Percentiles rank a stretch among this genome's conserved stretches.
Conservation (phyloP, 2,329 filamentous ascomycete species). For the Paraphaeosphaeria sporulosa region DNA sequence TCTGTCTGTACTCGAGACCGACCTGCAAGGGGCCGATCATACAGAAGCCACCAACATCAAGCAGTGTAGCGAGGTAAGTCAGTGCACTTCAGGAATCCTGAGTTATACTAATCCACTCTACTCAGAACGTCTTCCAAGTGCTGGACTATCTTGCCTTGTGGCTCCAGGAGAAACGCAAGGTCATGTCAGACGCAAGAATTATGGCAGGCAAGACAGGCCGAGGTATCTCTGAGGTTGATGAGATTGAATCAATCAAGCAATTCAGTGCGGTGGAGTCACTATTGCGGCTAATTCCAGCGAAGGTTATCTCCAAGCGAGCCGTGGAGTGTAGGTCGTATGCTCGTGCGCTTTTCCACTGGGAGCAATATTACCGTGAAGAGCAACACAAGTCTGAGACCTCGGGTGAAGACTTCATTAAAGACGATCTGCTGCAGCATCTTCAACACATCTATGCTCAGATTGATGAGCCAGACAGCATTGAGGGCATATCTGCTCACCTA, state of each 20-base stretch:
- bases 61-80: constrained; percentile 81
- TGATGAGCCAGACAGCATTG: constrained; percentile 94
- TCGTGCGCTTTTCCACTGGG: constrained; percentile 90
- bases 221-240: constrained; percentile 57
- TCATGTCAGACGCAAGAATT: constrained; percentile 48
- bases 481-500: constrained; percentile 89
- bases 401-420: constrained; percentile 60
- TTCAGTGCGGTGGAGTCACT: constrained; percentile 75
- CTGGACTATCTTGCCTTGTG: constrained; percentile 92
- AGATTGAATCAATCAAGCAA: constrained; percentile 60
- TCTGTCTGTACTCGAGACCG: constrained; percentile 73
- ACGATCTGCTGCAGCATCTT: constrained; percentile 76
- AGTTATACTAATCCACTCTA: constrained; percentile 27
- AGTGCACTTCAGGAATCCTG: neutral
- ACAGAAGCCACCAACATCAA: constrained; percentile 77
- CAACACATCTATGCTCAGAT: constrained; percentile 97
- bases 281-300: constrained; percentile 72
- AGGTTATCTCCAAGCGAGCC: constrained; percentile 80
- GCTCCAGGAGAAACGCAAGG: constrained; percentile 78
- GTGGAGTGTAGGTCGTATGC: constrained; percentile 95
- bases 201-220: constrained; percentile 55
- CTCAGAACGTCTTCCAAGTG: constrained; percentile 83
- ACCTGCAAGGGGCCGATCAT: constrained; percentile 61
- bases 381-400: constrained; percentile 54
- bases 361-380: constrained; percentile 80